phyloP scores from a whole-genome alignment of 1,139 yeast species.

The Yamadazyma trypodendri region DNA sequence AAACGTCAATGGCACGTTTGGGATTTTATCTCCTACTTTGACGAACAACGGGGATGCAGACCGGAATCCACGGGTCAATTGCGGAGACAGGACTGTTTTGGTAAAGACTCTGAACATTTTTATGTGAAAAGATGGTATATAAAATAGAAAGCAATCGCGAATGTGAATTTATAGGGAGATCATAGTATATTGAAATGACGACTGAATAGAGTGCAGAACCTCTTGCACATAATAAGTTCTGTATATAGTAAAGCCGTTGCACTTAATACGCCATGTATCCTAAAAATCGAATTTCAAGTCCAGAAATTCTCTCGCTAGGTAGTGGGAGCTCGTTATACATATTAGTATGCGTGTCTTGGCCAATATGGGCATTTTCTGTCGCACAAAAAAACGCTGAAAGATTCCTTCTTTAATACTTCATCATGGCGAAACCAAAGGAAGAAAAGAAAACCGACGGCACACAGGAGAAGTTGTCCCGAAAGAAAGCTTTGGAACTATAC shows the following conservation, averaged over 20 bases:
- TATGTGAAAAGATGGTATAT: neutral
- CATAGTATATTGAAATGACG: too few species aligned
- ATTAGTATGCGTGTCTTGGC: too few species aligned
- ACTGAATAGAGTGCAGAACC: too few species aligned
- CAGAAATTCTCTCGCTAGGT: too few species aligned
- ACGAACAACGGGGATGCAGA: slow-evolving; percentile 22
- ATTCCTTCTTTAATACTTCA: neutral
- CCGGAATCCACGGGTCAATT: slow-evolving; percentile 28
- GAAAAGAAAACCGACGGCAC: slow-evolving; percentile 1
- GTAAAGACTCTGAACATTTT: slow-evolving; percentile 1
- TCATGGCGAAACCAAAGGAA: slow-evolving; percentile 12
- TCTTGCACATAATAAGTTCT: too few species aligned
- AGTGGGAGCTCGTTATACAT: too few species aligned
- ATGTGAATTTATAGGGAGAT: too few species aligned
- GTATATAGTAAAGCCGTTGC: too few species aligned
- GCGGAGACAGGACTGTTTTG: slow-evolving; percentile 5
- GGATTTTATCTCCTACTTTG: slow-evolving; percentile 54
- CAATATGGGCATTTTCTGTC: neutral
- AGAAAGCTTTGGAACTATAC: slow-evolving; percentile 52
- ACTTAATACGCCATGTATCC: too few species aligned
- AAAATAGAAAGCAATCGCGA: neutral
- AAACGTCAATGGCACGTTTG: slow-evolving; percentile 55
- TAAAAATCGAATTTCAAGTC: too few species aligned
- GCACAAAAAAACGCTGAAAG: too few species aligned
- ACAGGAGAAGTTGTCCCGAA: slow-evolving; percentile 14